phyloP scores from a whole-genome alignment of 1,284 basidiomycete genomes.

The Leccinum fuscescens region DNA sequence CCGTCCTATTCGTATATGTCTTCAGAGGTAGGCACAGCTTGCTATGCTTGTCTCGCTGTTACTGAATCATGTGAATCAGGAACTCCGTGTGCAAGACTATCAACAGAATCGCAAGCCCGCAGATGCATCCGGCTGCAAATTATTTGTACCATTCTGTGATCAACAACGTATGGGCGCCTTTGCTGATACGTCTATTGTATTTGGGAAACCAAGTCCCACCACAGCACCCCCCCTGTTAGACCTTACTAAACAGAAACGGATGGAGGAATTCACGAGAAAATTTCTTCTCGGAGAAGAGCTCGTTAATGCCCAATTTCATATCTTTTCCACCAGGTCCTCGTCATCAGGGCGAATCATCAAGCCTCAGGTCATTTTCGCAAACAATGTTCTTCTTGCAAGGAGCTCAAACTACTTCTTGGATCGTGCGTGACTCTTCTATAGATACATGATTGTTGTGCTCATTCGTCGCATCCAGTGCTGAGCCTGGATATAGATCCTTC shows the following conservation, averaged over 20 bases:
- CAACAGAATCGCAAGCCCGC: no score
- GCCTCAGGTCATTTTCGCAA: constrained; percentile 24
- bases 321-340: constrained; percentile 22
- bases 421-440: constrained; percentile 10
- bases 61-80: no score
- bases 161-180: no score
- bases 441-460: not conserved
- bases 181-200: no score
- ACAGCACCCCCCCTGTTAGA: constrained; percentile 1
- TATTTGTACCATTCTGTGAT: no score
- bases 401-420: constrained; percentile 26
- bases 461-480: constrained; percentile 14
- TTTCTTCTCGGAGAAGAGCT: constrained; percentile 15
- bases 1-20: constrained; percentile 1
- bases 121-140: no score
- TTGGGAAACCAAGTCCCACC: no score
- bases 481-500: constrained; percentile 13
- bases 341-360: constrained; percentile 6
- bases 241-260: constrained; percentile 4
- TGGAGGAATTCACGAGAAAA: constrained; percentile 25
- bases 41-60: no score
- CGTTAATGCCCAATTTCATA: constrained; percentile 30
- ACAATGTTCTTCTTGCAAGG: constrained; percentile 22
- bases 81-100: no score
- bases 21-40: no score